These are phyloP conservation scores for Candida nitratophila DNA, from an alignment of 805 yeast species.

Conservation along the genomic window DNA sequence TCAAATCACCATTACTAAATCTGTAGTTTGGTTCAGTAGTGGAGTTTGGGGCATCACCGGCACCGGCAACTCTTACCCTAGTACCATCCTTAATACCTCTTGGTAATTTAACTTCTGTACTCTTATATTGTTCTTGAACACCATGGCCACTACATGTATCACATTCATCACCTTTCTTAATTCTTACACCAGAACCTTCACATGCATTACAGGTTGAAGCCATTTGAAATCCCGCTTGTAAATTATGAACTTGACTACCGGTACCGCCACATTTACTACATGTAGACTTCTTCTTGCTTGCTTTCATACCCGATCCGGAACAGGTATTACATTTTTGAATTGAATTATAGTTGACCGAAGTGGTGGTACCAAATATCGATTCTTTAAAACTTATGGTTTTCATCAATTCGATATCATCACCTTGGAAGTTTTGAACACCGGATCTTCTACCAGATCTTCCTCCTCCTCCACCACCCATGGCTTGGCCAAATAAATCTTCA, in stretches of 20 bases:
- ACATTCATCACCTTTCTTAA: slow-evolving; percentile 67
- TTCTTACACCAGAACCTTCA: slow-evolving; percentile 80
- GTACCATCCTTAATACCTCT: slow-evolving; percentile 85
- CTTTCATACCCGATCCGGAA: slow-evolving; percentile 78
- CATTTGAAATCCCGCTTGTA: slow-evolving; percentile 95
- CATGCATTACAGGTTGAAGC: slow-evolving; percentile 86
- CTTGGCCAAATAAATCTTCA: slow-evolving; percentile 57
- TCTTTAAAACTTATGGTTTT: slow-evolving; percentile 77
- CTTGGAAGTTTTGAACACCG: slow-evolving; percentile 70
- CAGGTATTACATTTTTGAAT: slow-evolving; percentile 75
- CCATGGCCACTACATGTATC: slow-evolving; percentile 84
- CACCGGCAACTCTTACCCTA: slow-evolving; percentile 74
- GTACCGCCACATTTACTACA: slow-evolving; percentile 90
- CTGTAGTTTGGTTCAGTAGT: slow-evolving; percentile 66
- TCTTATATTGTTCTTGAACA: slow-evolving; percentile 56
- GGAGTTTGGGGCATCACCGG: slow-evolving; percentile 83
- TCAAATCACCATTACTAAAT: slow-evolving; percentile 78
- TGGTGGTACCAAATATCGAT: slow-evolving; percentile 71
- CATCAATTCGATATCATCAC: slow-evolving; percentile 80
- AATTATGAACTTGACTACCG: slow-evolving; percentile 79
- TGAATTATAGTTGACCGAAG: slow-evolving; percentile 63
- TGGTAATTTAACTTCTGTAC: slow-evolving; percentile 81
- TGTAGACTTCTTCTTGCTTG: slow-evolving; percentile 65
- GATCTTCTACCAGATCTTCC: slow-evolving; percentile 30
- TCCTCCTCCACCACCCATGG: slow-evolving; percentile 36